Evolutionary conservation across 1,284 basidiomycete genomes (phyloP).

Genomic region (Cerioporus squamosus): DNA sequence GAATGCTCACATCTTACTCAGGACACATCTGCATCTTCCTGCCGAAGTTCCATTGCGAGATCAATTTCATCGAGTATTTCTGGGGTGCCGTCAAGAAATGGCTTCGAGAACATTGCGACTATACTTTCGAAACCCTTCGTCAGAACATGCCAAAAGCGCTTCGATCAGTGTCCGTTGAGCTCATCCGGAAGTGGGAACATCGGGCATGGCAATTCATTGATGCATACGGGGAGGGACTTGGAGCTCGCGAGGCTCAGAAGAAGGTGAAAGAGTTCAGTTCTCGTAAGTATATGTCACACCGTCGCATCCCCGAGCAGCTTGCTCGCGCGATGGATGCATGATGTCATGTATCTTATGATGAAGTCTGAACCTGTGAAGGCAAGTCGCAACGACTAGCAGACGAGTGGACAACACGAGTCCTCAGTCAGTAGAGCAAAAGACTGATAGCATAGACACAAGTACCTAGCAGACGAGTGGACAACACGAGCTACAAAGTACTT

Average conservation of each 20-base stretch:
- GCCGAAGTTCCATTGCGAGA: constrained; percentile 28
- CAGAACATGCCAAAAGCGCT: constrained; percentile 26
- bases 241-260: constrained; percentile 29
- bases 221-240: constrained; percentile 29
- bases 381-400: too few relatives aligned
- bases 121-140: constrained; percentile 29
- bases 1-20: too few relatives aligned
- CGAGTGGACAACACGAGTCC: too few relatives aligned
- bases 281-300: constrained; percentile 28
- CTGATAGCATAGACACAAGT: too few relatives aligned
- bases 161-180: constrained; percentile 21
- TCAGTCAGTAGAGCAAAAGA: too few relatives aligned
- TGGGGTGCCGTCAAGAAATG: constrained; percentile 37
- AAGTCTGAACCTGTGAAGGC: too few relatives aligned
- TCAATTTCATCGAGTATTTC: constrained; percentile 30
- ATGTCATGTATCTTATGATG: too few relatives aligned
- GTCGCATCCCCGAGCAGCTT: constrained; percentile 27
- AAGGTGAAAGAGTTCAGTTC: constrained; percentile 30
- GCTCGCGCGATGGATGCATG: constrained; percentile 15
- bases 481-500: too few relatives aligned
- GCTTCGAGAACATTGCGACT: constrained; percentile 30
- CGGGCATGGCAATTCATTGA: constrained; percentile 27
- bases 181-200: constrained; percentile 34
- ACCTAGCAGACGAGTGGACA: too few relatives aligned
- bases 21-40: constrained; percentile 35